Base-by-base conservation (phyloP, 2,329 filamentous ascomycete genomes). In the Didymellaceae sp. region DNA sequence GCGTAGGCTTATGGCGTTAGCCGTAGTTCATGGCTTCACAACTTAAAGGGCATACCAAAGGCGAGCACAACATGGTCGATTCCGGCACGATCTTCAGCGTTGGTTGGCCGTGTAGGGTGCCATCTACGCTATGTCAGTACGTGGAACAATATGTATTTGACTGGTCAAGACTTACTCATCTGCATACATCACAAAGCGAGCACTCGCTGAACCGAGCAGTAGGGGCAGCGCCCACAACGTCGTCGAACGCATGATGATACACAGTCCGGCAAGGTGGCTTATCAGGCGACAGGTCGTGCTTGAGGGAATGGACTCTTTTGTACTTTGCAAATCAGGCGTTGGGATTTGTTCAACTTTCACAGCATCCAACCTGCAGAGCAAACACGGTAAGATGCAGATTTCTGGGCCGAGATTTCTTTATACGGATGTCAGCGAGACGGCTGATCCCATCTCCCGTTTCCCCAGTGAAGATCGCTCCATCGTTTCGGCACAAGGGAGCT, bases 51-150 rank as follows among this genome's bases (percentile, higher is more conserved):
- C 14, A 16, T 30, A 45, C 48, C 66, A 37, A 74, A 74, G 6
- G 70, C 67, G 25, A 74, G 56, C 25, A 73, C 54, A 17, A 72
- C 63, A 53, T 73, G 67, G 53, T 71, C 67, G 37, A 74, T 67
- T 39, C 66, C 69, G 6, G 71, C 71, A 52, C 61, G 60, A 58
- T 66, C 63, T 44, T 39, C 51, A 6, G 59, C 38, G 7, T 53
- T 55, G 6, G 54, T 63, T 10, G 69, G 69, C 16, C 64, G 64
- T 18, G 58, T 64, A 30, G 66, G 63, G 42, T 72, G 68, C 67
- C 65, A 72, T 58, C 66, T 70, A n/a, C 9, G n/a, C 6, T n/a
- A 35, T 18, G 17, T 48, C 25, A 48, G 20, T 32, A 11, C 20
- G 10, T 18, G 11, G 17, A 0, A 21, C 3, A 21, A 3, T 21